Percentiles rank a stretch among this genome's conserved stretches.
phyloP scores from a whole-genome alignment of 2,329 filamentous ascomycete genomes.

The Colletotrichum salicis region DNA sequence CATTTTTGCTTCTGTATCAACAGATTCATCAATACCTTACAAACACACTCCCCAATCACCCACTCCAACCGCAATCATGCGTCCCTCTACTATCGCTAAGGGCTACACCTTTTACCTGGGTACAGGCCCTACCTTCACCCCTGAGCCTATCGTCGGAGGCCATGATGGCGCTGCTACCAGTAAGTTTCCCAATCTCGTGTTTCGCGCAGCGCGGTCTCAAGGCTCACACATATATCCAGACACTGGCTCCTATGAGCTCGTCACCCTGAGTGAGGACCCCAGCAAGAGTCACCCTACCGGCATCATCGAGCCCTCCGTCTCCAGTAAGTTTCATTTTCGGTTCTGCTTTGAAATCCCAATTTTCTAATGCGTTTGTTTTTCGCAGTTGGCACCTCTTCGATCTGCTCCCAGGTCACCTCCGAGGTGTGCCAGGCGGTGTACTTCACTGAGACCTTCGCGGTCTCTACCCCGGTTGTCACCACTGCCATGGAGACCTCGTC shows the following conservation, averaged over 20 bases:
- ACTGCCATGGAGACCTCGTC: background rate
- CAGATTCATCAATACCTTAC: too few species aligned
- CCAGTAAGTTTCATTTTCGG: background rate
- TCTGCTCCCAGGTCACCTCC: background rate
- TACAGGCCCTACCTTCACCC: background rate
- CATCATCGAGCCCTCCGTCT: background rate
- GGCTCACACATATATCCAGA: background rate
- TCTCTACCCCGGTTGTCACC: background rate
- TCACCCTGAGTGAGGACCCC: background rate
- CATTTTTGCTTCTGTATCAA: background rate
- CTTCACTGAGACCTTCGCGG: background rate
- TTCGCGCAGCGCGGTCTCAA: background rate
- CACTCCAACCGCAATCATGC: background rate
- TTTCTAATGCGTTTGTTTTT: background rate
- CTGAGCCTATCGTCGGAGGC: background rate
- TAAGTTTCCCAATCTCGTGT: background rate
- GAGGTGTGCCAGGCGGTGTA: too few species aligned
- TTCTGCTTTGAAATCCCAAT: background rate
- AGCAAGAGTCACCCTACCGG: background rate
- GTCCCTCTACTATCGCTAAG: background rate
- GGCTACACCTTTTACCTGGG: background rate
- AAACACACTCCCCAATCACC: background rate
- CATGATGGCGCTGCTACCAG: background rate
- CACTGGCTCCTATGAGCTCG: background rate
- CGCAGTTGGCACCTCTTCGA: background rate